phyloP scores from a whole-genome alignment of 2,329 filamentous ascomycete genomes.

The Diplodia intermedia region DNA sequence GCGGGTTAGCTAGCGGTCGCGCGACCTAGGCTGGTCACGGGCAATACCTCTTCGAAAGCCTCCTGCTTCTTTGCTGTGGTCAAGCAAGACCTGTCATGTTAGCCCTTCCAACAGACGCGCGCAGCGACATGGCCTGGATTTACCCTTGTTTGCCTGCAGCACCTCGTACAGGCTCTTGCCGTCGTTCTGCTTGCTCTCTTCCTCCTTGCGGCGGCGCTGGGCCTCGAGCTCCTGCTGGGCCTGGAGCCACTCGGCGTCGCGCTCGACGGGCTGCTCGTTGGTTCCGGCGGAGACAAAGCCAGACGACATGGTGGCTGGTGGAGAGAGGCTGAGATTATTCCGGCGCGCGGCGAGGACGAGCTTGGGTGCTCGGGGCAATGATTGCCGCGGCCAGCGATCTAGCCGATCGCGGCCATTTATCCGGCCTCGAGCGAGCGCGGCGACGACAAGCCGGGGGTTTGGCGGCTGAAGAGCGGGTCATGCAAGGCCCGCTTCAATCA shows the following conservation, averaged over 20 bases:
- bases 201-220: slow-evolving; percentile 62
- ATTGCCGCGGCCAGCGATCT: not conserved
- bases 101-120: slow-evolving; percentile 34
- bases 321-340: slow-evolving; percentile 8
- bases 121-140: slow-evolving; percentile 17
- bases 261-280: slow-evolving; percentile 47
- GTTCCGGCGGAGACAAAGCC: slow-evolving; percentile 38
- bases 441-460: too few relatives aligned
- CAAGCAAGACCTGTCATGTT: slow-evolving; percentile 43
- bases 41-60: slow-evolving; percentile 73
- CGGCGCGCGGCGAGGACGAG: not conserved
- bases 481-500: not conserved
- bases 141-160: slow-evolving; percentile 82
- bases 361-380: slow-evolving; percentile 4
- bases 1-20: not conserved
- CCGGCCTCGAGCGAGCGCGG: not conserved
- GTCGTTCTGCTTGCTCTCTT: slow-evolving; percentile 56
- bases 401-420: not conserved
- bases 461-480: not conserved
- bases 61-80: slow-evolving; percentile 76
- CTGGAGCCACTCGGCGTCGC: slow-evolving; percentile 67
- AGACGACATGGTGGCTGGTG: slow-evolving; percentile 23
- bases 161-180: slow-evolving; percentile 75
- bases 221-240: slow-evolving; percentile 71
- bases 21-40: not conserved